Evolutionary conservation across 2,329 filamentous ascomycete genomes (phyloP), one percentile per base, ranked within the genome.

Genomic region (Plectosphaerella cucumerina): DNA sequence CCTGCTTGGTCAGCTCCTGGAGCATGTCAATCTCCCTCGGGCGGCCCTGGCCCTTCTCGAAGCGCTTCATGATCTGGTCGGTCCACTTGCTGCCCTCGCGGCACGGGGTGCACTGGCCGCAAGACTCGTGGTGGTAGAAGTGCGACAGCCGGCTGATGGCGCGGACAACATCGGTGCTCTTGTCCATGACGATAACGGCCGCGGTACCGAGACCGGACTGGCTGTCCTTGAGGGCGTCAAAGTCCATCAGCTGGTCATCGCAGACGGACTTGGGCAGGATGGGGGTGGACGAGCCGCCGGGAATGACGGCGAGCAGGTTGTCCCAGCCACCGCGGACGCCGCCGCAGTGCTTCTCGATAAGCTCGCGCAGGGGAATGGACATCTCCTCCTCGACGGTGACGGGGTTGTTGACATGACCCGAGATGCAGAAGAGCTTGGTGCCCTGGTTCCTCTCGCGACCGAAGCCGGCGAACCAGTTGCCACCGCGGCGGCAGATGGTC

Each of bases 81-180:
- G 93, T 97, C 94, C 94, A 99, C 78, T 96, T 97, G 78, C 88
- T 95, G 59, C 94, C 94, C 76, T 99, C 94, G 68, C 94, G 89
- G 82, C 94, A 99, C n/a, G 94, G 94, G 52, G 94, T 99, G 79
- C 94, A 99, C 77, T 99, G 94, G 54, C 94, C 94, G 72, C 94
- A 99, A 59, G 86, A 92, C 79, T 99, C 94, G 77, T 99, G 94
- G 73, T 92, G 89, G 80, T 99, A 99, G 79, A 99, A 99, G 70
- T 93, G 90, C 64, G 89, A 90, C 62, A 99, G 84, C 62, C 94
- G 87, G 58, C 89, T 86, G 67, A 99, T 97, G 66, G 90, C 90
- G 58, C 93, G 88, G 60, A 99, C 91, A 48, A 99, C 89, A 69
- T 99, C 94, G 58, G 94, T 89, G 65, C 87, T 93, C 81, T 97